Conservation (phyloP, 352 stramenopile species). For the Pythium monospermum region DNA sequence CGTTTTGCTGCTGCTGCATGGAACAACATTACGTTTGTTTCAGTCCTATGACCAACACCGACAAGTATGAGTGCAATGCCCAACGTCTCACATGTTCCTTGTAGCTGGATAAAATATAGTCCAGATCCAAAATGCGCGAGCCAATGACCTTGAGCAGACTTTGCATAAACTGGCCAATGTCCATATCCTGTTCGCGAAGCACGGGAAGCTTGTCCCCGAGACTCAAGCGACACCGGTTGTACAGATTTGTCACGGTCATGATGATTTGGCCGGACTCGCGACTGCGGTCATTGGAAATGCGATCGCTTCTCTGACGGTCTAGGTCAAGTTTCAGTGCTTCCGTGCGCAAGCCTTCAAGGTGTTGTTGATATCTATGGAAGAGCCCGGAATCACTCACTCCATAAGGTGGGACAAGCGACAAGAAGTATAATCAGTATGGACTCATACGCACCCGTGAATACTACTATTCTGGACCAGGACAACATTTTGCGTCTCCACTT, state of each 20-base stretch:
- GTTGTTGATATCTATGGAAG: slow-evolving; percentile 61
- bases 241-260: slow-evolving; percentile 89
- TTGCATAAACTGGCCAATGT: slow-evolving; percentile 70
- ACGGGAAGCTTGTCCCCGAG: slow-evolving; percentile 70
- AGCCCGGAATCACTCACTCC: too few relatives aligned
- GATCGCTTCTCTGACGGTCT: slow-evolving; percentile 69
- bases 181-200: slow-evolving; percentile 68
- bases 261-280: slow-evolving; percentile 88
- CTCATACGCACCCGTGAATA: slow-evolving; percentile 63
- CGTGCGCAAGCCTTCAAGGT: slow-evolving; percentile 69
- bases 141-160: slow-evolving; percentile 74
- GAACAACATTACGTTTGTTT: too few relatives aligned
- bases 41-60: too few relatives aligned
- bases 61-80: too few relatives aligned
- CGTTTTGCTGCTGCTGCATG: too few relatives aligned
- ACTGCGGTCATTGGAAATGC: slow-evolving; percentile 75
- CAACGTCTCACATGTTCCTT: slow-evolving; percentile 47
- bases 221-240: slow-evolving; percentile 76
- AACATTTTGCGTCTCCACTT: slow-evolving; percentile 80
- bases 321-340: slow-evolving; percentile 80
- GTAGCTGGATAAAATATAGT: slow-evolving; percentile 77
- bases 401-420: too few relatives aligned
- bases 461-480: slow-evolving; percentile 83
- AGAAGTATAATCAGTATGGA: too few relatives aligned
- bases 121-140: slow-evolving; percentile 78